phyloP scores from a whole-genome alignment of 345 rosid genomes.

The Eucalyptus pauciflora region DNA sequence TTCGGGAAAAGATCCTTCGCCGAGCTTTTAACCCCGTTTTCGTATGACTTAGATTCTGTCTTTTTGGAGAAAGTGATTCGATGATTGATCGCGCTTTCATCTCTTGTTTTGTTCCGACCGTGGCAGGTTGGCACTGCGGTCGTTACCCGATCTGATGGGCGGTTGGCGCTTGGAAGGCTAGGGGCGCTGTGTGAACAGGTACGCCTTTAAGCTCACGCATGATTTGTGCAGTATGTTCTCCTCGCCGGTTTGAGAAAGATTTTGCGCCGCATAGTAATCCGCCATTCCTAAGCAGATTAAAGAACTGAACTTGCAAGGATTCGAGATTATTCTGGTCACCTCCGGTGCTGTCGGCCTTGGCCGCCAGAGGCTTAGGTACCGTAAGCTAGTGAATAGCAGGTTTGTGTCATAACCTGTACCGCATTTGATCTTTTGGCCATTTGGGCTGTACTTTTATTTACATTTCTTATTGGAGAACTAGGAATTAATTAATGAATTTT shows the following conservation, averaged over 20 bases:
- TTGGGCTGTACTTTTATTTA: neutral
- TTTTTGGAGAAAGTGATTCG: too few relatives aligned
- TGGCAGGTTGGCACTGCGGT: slow-evolving; percentile 97
- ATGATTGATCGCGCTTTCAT: neutral
- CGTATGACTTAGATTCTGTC: too few relatives aligned
- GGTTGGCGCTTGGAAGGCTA: slow-evolving; percentile 88
- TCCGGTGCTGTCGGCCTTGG: slow-evolving; percentile 99
- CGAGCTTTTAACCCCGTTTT: neutral
- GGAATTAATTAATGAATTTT: neutral
- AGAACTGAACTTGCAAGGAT: slow-evolving; percentile 74
- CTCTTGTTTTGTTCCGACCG: neutral
- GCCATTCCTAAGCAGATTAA: slow-evolving; percentile 16
- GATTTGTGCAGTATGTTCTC: neutral
- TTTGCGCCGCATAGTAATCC: neutral
- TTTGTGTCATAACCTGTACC: neutral
- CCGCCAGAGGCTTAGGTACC: slow-evolving; percentile 89
- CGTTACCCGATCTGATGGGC: slow-evolving; percentile 86
- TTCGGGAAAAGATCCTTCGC: neutral
- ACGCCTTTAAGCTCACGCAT: neutral
- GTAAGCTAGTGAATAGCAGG: slow-evolving; percentile 94
- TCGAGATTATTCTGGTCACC: slow-evolving; percentile 79
- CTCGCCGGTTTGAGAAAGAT: neutral
- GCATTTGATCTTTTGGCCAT: neutral
- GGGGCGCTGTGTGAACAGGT: slow-evolving; percentile 98
- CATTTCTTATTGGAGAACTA: neutral